Evolutionary conservation across 2,329 filamentous ascomycete species (phyloP).

Genomic region (Leptodontidium sp.): DNA sequence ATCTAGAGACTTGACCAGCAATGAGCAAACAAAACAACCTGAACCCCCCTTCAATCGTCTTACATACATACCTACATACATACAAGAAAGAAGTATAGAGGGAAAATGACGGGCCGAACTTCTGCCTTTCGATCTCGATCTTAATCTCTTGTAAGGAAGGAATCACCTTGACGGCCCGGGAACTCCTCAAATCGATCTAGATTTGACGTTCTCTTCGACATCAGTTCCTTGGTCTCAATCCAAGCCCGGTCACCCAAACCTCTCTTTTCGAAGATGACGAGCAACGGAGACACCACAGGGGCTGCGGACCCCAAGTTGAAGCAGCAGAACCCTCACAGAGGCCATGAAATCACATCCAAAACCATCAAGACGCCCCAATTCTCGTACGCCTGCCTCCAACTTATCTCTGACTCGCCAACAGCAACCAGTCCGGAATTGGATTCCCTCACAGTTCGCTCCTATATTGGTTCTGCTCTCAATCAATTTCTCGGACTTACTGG

Average conservation of each 20-base stretch:
- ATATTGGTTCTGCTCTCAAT: conserved; percentile 68
- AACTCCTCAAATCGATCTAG: no score
- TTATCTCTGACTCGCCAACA: conserved; percentile 49
- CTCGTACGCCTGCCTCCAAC: conserved; percentile 64
- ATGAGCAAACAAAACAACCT: no score
- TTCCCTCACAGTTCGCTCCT: conserved; percentile 66
- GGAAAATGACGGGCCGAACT: no score
- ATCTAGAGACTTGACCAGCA: no score
- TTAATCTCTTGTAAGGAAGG: no score
- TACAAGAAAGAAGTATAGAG: no score
- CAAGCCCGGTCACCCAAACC: neutral
- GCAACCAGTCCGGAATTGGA: conserved; percentile 56
- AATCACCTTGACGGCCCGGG: no score
- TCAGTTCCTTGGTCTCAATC: neutral
- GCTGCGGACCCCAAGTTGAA: neutral
- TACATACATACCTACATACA: no score
- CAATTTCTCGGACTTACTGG: conserved; percentile 77
- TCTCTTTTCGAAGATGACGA: neutral
- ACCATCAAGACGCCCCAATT: conserved; percentile 61
- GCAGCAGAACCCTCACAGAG: conserved; percentile 24
- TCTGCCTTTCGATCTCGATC: no score
- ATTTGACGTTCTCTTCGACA: neutral
- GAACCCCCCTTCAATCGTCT: no score
- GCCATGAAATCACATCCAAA: conserved; percentile 58
- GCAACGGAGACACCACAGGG: neutral